These are phyloP conservation scores for Solanum corneliomulleri DNA, from an alignment of 257 asterid genomes.

Conservation along the genomic window DNA sequence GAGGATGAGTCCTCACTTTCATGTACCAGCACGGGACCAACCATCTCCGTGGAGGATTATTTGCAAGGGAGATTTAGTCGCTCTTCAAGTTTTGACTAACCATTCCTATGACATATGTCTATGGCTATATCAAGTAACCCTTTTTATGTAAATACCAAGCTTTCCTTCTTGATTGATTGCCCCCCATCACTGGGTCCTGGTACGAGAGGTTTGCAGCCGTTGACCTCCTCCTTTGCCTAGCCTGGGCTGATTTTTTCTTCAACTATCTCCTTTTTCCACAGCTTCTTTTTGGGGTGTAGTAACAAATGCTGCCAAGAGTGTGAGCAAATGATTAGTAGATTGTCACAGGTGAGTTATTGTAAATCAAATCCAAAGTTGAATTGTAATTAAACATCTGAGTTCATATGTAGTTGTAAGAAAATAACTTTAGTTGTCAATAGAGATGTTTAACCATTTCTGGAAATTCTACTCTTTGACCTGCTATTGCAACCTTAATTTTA, in stretches of 20 bases:
- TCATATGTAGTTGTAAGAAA: background rate
- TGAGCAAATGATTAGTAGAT: background rate
- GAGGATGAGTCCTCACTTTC: conserved; percentile 61
- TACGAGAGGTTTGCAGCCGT: conserved; percentile 35
- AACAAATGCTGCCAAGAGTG: background rate
- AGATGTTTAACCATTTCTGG: background rate
- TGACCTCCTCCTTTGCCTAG: conserved; percentile 47
- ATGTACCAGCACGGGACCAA: conserved; percentile 51
- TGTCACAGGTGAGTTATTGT: background rate
- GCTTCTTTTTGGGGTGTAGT: background rate
- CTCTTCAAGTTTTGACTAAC: conserved; percentile 59
- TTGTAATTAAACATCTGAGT: background rate
- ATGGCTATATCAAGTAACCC: background rate
- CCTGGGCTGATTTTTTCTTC: background rate
- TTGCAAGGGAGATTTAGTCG: conserved; percentile 72
- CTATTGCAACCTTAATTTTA: background rate
- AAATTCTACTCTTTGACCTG: background rate
- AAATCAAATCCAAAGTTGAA: background rate
- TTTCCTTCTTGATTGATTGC: background rate
- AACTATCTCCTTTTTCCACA: background rate
- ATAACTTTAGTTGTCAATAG: background rate
- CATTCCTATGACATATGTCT: background rate
- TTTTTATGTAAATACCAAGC: background rate
- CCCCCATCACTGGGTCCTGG: conserved; percentile 25
- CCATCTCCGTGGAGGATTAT: conserved; percentile 74